Evolutionary conservation across 2,329 filamentous ascomycete genomes (phyloP), one percentile per base, ranked within the genome.

Genomic region (Diaporthe ampelina): DNA sequence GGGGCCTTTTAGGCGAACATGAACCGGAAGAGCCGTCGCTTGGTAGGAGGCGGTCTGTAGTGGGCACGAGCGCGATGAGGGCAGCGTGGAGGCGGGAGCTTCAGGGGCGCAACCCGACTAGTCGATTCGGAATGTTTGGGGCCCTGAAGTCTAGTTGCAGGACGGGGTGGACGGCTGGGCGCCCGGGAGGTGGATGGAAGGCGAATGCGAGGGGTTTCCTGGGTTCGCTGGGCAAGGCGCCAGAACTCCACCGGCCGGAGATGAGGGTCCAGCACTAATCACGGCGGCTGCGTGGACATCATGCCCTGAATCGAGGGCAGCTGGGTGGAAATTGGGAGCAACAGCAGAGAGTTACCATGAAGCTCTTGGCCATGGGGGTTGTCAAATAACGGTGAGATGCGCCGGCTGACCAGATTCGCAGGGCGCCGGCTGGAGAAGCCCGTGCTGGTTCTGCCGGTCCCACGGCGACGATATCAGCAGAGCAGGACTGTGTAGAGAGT

Each of bases 231-330:
- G 58, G 37, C 45, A 63, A 40, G 63, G 63, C n/a, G 45, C 40
- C 61, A 32, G n/a, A 52, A 69, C 74, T 54, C 74, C 74, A 75
- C 74, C 21, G 68, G 68, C 24, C 74, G 74, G 72, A 75, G 59
- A 75, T 74, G 74, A 75, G 54, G 58, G 72, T 57, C 74, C 67
- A 72, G 72, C 48, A 24, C 35, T 59, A 69, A 69, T 72, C 35
- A 72, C 59, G 59, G 54, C 54, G 74, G 72, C 72, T 52, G 72
- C 45, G 43, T 68, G 40, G 50, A 61, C 35, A 37, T 65, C 61
- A 74, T 57, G 45, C 57, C 59, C 40, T 50, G 52, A 29, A 69
- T 61, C 56, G 43, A 71, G 43, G 48, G 35, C 69, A 50, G 69
- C 15, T 24, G 29, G 21, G 45, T 68, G 29, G 63, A 54, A 68